phyloP scores from a whole-genome alignment of 192 early-diverging fungal species.

The Entophlyctis luteolus region DNA sequence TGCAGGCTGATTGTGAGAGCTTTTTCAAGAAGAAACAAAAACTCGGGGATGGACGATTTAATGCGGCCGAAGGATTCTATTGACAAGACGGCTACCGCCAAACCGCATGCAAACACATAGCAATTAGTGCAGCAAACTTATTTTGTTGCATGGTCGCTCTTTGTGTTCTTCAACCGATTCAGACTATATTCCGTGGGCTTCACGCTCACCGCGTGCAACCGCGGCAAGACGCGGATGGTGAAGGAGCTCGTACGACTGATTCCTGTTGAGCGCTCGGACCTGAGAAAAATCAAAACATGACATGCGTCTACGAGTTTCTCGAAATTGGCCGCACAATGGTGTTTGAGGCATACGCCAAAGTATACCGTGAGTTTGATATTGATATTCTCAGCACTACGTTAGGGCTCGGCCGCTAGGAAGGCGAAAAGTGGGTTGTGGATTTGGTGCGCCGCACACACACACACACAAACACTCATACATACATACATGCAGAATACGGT shows the following conservation, averaged over 20 bases:
- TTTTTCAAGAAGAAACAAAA: too few relatives aligned
- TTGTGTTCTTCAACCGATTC: conserved; percentile 98
- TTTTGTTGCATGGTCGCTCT: conserved; percentile 95
- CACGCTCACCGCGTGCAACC: conserved; percentile 82
- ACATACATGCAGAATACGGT: conserved; percentile 76
- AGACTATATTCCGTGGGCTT: conserved; percentile 92
- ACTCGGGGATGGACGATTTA: conserved; percentile 88
- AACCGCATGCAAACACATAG: conserved; percentile 48
- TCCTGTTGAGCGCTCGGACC: conserved; percentile 77
- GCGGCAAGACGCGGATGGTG: conserved; percentile 61
- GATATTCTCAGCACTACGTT: conserved; percentile 74
- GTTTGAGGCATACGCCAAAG: conserved; percentile 95
- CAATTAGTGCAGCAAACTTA: conserved; percentile 90
- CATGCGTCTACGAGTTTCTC: conserved; percentile 93
- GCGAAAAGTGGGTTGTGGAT: conserved; percentile 98
- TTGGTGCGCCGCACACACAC: conserved; percentile 91
- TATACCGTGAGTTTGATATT: conserved; percentile 95
- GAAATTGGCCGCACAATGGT: conserved; percentile 91
- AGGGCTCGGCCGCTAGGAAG: conserved; percentile 81
- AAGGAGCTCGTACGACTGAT: conserved; percentile 76
- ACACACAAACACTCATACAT: conserved; percentile 90
- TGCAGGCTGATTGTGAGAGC: too few relatives aligned
- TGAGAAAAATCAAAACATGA: too few relatives aligned
- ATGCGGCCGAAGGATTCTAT: conserved; percentile 81
- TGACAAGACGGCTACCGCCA: conserved; percentile 57